These are phyloP conservation scores for Wallacemonas sp. DNA, from an alignment of 208 protist genomes.

Conservation along the genomic window DNA sequence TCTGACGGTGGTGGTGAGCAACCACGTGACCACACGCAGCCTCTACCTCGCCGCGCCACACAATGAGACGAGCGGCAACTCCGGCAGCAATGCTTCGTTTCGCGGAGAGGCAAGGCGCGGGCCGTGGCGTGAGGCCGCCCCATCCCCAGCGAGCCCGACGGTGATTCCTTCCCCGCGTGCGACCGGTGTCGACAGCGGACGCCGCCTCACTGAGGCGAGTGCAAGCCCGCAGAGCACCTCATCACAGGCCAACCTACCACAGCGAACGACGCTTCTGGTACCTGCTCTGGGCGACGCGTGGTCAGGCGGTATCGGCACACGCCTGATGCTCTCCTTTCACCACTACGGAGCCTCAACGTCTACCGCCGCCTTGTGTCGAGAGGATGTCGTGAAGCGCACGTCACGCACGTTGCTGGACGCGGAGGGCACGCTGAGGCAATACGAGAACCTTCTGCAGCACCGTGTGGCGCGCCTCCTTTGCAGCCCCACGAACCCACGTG, in stretches of 20 bases:
- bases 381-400: conserved; percentile 23
- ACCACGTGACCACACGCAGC: conserved; percentile 78
- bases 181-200: too few relatives aligned
- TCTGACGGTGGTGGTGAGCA: conserved; percentile 76
- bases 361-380: conserved; percentile 9
- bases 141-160: too few relatives aligned
- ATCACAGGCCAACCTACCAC: too few relatives aligned
- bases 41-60: too few relatives aligned
- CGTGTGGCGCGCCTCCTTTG: conserved; percentile 72
- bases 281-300: conserved; percentile 79
- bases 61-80: too few relatives aligned
- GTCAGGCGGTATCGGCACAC: conserved; percentile 42
- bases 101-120: too few relatives aligned
- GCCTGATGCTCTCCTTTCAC: conserved; percentile 66
- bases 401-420: conserved; percentile 6
- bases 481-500: conserved; percentile 24
- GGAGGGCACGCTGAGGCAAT: conserved; percentile 8
- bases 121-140: too few relatives aligned
- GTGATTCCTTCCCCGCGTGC: too few relatives aligned
- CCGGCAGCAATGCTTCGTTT: too few relatives aligned
- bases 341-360: conserved; percentile 35
- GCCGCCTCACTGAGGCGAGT: too few relatives aligned
- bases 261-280: conserved; percentile 21
- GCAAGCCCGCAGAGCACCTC: too few relatives aligned
- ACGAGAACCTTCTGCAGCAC: conserved; percentile 46